Evolutionary conservation across 2,329 filamentous ascomycete genomes (phyloP).

Genomic region (Lasiodiplodia sp.): DNA sequence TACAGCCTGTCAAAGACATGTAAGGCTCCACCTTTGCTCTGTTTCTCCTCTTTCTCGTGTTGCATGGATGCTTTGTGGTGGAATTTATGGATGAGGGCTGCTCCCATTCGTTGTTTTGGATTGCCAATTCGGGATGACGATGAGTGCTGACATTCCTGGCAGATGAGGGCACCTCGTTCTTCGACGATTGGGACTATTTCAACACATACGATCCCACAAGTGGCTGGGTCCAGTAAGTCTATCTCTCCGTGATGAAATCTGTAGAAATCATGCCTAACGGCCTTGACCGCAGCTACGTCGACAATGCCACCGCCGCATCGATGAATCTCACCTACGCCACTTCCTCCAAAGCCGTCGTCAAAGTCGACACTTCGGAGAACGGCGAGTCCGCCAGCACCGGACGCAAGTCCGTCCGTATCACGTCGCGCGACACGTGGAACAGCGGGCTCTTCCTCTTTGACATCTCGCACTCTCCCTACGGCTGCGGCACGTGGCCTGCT

Average conservation of each 20-base stretch:
- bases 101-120: no score
- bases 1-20: conserved; percentile 47
- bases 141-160: conserved; percentile 40
- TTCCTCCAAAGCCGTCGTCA: conserved; percentile 22
- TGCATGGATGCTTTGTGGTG: conserved; percentile 64
- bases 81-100: conserved; percentile 35
- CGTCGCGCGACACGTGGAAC: conserved; percentile 39
- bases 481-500: conserved; percentile 45
- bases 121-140: neutral
- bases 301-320: conserved; percentile 29
- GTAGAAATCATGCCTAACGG: neutral
- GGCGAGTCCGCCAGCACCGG: conserved; percentile 34
- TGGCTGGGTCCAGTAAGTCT: conserved; percentile 40
- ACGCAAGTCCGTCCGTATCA: conserved; percentile 42
- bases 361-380: conserved; percentile 48
- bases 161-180: conserved; percentile 61
- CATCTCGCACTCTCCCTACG: conserved; percentile 42
- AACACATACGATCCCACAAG: conserved; percentile 38
- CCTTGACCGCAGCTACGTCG: conserved; percentile 29
- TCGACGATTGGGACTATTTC: conserved; percentile 43
- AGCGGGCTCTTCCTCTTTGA: conserved; percentile 42
- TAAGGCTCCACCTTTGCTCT: conserved; percentile 70
- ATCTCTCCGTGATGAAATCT: neutral
- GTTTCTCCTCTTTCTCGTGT: conserved; percentile 60
- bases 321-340: conserved; percentile 21